These are phyloP conservation scores for Gentiana dahurica DNA, from an alignment of 257 asterid genomes.

Conservation along the genomic window DNA sequence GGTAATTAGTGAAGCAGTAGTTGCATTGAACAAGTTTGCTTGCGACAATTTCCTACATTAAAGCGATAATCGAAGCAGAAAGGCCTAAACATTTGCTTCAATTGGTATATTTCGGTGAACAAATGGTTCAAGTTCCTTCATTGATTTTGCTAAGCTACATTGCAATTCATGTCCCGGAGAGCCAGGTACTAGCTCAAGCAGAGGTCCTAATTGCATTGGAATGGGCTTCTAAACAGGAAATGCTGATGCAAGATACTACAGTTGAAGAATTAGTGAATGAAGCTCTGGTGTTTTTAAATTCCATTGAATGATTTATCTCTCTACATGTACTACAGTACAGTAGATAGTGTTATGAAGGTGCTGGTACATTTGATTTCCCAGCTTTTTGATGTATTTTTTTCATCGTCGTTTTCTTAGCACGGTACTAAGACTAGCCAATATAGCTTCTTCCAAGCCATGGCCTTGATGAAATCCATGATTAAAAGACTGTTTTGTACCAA, in stretches of 20 bases:
- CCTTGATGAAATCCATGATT: no score
- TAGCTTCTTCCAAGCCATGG: no score
- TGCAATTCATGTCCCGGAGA: slow-evolving; percentile 2
- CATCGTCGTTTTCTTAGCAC: neutral
- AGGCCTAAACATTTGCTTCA: slow-evolving; percentile 17
- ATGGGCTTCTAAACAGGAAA: slow-evolving; percentile 28
- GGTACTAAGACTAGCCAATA: no score
- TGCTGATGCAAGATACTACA: slow-evolving; percentile 36
- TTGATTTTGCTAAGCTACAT: slow-evolving; percentile 3
- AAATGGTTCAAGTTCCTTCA: neutral
- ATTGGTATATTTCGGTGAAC: slow-evolving; percentile 5
- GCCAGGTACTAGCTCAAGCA: neutral
- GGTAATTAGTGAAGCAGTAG: slow-evolving; percentile 40
- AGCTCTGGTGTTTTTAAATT: slow-evolving; percentile 45
- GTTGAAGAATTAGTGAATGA: slow-evolving; percentile 37
- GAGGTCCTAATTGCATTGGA: neutral
- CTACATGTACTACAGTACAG: neutral
- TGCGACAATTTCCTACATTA: slow-evolving; percentile 5
- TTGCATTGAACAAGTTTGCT: slow-evolving; percentile 21
- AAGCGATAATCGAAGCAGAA: slow-evolving; percentile 35
- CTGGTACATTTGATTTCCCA: no score
- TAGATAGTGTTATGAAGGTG: neutral
- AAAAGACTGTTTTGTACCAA: no score
- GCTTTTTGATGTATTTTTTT: neutral
- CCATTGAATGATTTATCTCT: slow-evolving; percentile 15